These are phyloP conservation scores for Fusarium sp. DNA, from an alignment of 2,329 filamentous ascomycete genomes.

Conservation along the genomic window DNA sequence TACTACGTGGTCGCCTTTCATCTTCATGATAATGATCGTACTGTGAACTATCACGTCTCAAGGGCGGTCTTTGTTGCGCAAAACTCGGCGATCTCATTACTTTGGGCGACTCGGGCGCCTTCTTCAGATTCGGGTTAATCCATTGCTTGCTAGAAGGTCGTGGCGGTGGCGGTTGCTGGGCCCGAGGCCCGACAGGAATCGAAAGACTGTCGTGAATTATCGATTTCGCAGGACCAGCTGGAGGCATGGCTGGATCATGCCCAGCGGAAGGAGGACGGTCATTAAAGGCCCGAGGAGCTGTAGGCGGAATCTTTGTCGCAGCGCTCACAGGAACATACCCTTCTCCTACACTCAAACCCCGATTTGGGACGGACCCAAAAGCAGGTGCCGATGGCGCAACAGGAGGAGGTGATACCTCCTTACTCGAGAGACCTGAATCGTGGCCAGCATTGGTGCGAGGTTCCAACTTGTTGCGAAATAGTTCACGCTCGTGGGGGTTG, in stretches of 20 bases:
- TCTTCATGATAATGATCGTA: conserved; percentile 54
- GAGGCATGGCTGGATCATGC: conserved; percentile 50
- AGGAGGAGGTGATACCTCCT: conserved; percentile 67
- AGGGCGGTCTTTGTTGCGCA: conserved; percentile 54
- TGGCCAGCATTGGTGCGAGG: conserved; percentile 59
- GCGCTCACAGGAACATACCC: conserved; percentile 45
- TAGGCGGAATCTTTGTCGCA: conserved; percentile 63
- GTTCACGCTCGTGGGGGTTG: conserved; percentile 58
- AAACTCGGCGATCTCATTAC: conserved; percentile 62
- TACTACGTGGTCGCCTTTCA: conserved; percentile 62
- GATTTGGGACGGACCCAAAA: conserved; percentile 65
- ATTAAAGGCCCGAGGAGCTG: conserved; percentile 62
- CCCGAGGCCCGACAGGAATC: conserved; percentile 65
- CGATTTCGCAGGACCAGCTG: conserved; percentile 57
- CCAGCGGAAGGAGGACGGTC: conserved; percentile 61
- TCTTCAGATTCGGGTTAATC: conserved; percentile 66
- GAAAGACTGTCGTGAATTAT: conserved; percentile 56
- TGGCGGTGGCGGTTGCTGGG: conserved; percentile 57
- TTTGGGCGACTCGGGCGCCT: conserved; percentile 64
- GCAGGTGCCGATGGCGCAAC: conserved; percentile 68
- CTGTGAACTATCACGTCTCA: conserved; percentile 52
- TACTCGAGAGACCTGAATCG: conserved; percentile 58
- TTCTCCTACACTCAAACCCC: conserved; percentile 52
- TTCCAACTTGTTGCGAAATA: conserved; percentile 63
- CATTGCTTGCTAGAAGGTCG: conserved; percentile 69